Percentiles rank a stretch among this genome's conserved stretches.
phyloP scores from a whole-genome alignment of 1,139 yeast species.

The Arxiozyma telluris region DNA sequence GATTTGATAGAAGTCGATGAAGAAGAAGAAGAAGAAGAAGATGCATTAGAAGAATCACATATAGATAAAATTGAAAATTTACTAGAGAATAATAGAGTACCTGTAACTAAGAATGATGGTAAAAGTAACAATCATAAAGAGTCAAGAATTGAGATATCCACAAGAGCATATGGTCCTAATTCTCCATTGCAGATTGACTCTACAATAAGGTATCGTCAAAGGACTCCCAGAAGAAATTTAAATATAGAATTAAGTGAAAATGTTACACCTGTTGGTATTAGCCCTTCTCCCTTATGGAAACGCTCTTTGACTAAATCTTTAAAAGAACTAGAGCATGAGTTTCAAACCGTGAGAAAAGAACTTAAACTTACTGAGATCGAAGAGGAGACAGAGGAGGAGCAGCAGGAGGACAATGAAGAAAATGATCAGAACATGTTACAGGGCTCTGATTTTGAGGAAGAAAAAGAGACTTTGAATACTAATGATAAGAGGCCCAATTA shows the following conservation, averaged over 20 bases:
- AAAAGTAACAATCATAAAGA: not conserved
- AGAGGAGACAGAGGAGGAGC: constrained; percentile 13
- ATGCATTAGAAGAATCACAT: not conserved
- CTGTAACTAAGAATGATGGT: not conserved
- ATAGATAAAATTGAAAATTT: not conserved
- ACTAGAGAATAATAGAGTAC: not conserved
- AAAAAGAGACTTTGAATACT: not conserved
- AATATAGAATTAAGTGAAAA: not conserved
- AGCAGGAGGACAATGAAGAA: not conserved
- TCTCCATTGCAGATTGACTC: constrained; percentile 23
- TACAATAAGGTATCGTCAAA: constrained; percentile 9
- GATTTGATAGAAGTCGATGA: constrained; percentile 1
- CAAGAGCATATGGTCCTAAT: constrained; percentile 23
- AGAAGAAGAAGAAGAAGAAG: not conserved
- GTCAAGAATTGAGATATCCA: not conserved
- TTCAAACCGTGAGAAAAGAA: constrained; percentile 4
- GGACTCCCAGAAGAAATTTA: constrained; percentile 6
- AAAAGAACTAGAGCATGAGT: constrained; percentile 10
- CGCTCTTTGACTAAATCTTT: constrained; percentile 22
- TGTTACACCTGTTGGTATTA: not conserved
- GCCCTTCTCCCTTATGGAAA: constrained; percentile 28
- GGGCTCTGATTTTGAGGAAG: not conserved
- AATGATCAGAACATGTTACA: not conserved
- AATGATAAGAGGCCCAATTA: not conserved
- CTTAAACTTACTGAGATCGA: constrained; percentile 18